Evolutionary conservation across 805 yeast genomes (phyloP), one percentile per base, ranked within the genome.

Genomic region (Nakazawaea anatomiae): DNA sequence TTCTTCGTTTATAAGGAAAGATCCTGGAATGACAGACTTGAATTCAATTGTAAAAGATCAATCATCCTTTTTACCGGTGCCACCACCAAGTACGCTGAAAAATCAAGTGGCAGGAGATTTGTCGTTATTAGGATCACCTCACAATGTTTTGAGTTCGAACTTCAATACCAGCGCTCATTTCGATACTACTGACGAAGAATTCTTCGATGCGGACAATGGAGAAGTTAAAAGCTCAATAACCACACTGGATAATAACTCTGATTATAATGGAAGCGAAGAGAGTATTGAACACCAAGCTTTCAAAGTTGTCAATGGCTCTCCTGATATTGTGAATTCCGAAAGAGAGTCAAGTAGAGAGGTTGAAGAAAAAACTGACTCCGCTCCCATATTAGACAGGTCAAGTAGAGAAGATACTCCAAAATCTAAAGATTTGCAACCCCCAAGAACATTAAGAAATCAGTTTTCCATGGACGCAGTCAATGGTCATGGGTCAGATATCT

Each of bases 221-320:
- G 42, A 39, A 4, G 11, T 8, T 36, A 42, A n/a, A n/a, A 8
- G 11, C n/a, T 25, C 31, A 9, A n/a, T 27, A n/a, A 6, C 9
- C 9, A 10, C 36, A 34, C 12, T 12, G 12, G 12, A 34, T 3
- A 34, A 34, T 10, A 34, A 34, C 12, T 34, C 12, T 12, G 12
- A 12, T 34, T 18, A 18, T 18, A 18, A 3, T 18, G 25, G 25
- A 18, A 18, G 25, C 25, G 25, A 18, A 8, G 35, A 32, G 35
- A 8, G 11, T 32, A 32, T 8, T 11, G 8, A 32, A 8, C 35
- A 32, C 35, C 35, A 11, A 9, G 11, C 35, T 32, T 27, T 52
- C 36, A 51, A 51, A 18, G 48, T 50, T 3, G 57, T 52, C 29
- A 57, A 50, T 40, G 54, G 56, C 30, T 29, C 44, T 6, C 35